Evolutionary conservation across 257 asterid species (phyloP), one percentile per base, ranked within the genome.

Genomic region (Nicotiana obtusifolia): DNA sequence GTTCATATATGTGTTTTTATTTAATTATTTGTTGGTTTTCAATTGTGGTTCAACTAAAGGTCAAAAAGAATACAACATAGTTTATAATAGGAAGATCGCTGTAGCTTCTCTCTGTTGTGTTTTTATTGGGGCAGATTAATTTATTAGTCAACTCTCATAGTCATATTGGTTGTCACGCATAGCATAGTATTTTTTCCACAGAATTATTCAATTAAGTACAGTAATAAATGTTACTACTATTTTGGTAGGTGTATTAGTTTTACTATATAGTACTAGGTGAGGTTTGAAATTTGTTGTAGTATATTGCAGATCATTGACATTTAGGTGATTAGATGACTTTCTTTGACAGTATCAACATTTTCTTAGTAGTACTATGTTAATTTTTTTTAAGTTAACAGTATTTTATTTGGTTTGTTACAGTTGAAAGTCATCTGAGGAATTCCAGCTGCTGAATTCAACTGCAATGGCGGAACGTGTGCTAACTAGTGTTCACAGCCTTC

Each of bases 401-500:
- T 13, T 44, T 3, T 71, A 15, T 41, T 71, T 47, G 22, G 56
- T 28, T 71, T 71, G 28, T 19, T 71, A 44, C 22, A 44, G 60
- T 75, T 84, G 81, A 83, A 88, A 75, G 5, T 68, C 84, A 76
- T 75, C 84, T 78, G 62, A 75, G 66, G 79, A 59, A 61, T 61
- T 73, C 31, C 68, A 76, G 64, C 52, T 73, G 77, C 80, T 68
- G 64, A 78, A 75, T 41, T 28, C 84, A 77, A 69, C 77, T 53
- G 61, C 91, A 81, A 93, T 92, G 99, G 94, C 93, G 87, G 97
- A 95, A 83, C 94, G 90, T 83, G 95, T 92, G 79, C 88, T 92
- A 31, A 90, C 91, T 28, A 95, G 98, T 28, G 98, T 93, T 78
- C 98, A 95, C 90, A 93, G 97, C 92, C 97, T 93, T 53, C 97